Conservation (phyloP, 495 filamentous ascomycete species). For the Glarea lozoyensis region DNA sequence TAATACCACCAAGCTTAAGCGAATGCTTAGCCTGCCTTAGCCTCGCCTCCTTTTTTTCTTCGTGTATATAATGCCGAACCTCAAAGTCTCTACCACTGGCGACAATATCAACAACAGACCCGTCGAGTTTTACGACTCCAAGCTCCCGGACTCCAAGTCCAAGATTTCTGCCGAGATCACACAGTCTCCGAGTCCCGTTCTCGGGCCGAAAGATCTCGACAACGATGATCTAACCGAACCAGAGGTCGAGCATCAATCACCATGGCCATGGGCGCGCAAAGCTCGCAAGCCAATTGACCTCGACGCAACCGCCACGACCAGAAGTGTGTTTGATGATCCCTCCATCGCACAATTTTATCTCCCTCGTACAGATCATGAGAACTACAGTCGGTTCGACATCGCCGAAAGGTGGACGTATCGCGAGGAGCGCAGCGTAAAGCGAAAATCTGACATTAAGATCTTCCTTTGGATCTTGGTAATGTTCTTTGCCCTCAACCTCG, state of each 20-base stretch:
- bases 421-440: conserved; percentile 59
- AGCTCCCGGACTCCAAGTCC: too few species aligned
- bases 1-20: too few species aligned
- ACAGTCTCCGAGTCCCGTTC: too few species aligned
- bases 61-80: too few species aligned
- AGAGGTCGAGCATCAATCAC: neutral
- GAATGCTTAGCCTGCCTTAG: too few species aligned
- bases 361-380: conserved; percentile 26
- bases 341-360: conserved; percentile 4
- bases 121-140: too few species aligned
- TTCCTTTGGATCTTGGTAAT: conserved; percentile 55
- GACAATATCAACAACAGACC: too few species aligned
- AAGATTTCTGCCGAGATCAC: too few species aligned
- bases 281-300: conserved; percentile 29
- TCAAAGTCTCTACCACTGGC: too few species aligned
- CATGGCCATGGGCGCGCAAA: neutral
- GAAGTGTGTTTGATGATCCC: conserved; percentile 34
- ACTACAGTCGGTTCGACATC: conserved; percentile 52
- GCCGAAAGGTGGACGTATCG: conserved; percentile 57
- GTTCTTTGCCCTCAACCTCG: conserved; percentile 77
- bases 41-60: too few species aligned
- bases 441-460: conserved; percentile 38
- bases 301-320: conserved; percentile 46
- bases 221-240: neutral
- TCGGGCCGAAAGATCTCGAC: too few species aligned